Evolutionary conservation across 2,329 filamentous ascomycete species (phyloP).

Genomic region (Hypocreales sp.): DNA sequence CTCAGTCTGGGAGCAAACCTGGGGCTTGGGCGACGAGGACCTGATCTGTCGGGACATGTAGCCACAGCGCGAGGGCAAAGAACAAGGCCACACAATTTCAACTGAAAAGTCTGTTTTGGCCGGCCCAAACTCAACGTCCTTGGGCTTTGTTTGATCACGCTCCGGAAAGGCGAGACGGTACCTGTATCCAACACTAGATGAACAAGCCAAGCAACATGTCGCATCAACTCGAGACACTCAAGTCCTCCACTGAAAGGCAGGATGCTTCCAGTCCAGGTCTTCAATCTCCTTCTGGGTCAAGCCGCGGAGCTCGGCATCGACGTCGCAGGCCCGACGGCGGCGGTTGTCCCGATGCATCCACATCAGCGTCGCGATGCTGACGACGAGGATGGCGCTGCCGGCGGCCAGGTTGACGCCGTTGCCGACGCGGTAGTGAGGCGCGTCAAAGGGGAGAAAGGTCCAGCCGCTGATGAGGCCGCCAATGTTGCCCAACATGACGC

Average conservation of each 20-base stretch:
- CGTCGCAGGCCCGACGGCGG: constrained; percentile 11
- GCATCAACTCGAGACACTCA: constrained; percentile 7
- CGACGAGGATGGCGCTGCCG: constrained; percentile 30
- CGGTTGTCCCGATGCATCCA: constrained; percentile 52
- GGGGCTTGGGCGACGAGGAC: too few relatives aligned
- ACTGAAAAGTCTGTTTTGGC: too few relatives aligned
- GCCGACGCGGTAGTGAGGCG: constrained; percentile 51
- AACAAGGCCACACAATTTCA: too few relatives aligned
- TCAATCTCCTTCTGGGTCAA: constrained; percentile 36
- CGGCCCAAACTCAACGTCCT: too few relatives aligned
- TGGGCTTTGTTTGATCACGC: too few relatives aligned
- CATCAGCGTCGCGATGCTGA: constrained; percentile 28
- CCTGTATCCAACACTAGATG: too few relatives aligned
- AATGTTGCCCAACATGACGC: constrained; percentile 58
- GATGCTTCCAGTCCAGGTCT: constrained; percentile 52
- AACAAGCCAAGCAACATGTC: too few relatives aligned
- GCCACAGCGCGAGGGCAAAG: too few relatives aligned
- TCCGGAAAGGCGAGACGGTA: too few relatives aligned
- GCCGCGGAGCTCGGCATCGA: constrained; percentile 32
- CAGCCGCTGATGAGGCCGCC: constrained; percentile 53
- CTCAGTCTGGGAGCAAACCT: too few relatives aligned
- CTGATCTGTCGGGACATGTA: too few relatives aligned
- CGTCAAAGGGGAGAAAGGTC: constrained; percentile 48
- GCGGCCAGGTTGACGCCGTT: constrained; percentile 57
- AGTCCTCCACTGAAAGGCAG: constrained; percentile 41